A percentile compares a stretch with the other conserved stretches of the same genome.
Conservation (phyloP, 169 alveolate genomes). For the Blepharisma undulans region DNA sequence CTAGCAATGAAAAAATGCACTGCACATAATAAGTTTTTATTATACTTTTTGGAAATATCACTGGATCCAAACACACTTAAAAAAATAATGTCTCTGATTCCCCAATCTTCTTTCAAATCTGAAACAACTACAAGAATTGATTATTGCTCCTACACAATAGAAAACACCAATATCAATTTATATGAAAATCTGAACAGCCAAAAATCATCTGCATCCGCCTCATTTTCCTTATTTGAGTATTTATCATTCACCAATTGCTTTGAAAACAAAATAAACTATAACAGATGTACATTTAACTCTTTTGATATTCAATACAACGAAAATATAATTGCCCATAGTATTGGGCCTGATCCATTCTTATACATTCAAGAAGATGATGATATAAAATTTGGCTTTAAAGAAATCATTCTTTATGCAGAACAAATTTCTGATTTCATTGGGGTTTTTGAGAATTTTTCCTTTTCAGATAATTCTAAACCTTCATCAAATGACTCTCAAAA, state of each 20-base stretch:
- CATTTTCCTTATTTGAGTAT: not conserved
- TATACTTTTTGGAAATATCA: not conserved
- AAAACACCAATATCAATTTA: too few species aligned
- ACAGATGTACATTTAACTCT: not conserved
- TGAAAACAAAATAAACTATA: not conserved
- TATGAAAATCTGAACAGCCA: not conserved
- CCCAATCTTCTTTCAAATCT: not conserved
- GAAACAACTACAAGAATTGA: not conserved
- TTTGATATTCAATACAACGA: not conserved
- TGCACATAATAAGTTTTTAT: not conserved
- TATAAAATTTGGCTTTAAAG: not conserved
- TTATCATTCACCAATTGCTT: not conserved
- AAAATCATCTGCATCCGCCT: not conserved
- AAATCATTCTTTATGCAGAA: not conserved
- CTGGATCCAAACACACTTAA: not conserved
- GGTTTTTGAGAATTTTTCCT: not conserved
- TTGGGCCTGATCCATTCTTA: not conserved
- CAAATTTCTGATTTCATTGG: not conserved
- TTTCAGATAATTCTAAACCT: not conserved
- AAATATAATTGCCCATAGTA: not conserved
- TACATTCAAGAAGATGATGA: not conserved
- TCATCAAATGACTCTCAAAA: not conserved
- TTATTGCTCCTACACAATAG: not conserved
- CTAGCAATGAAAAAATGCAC: not conserved
- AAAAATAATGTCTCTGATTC: not conserved